Conservation (phyloP, 2,329 filamentous ascomycete species). For the Exophiala dermatitidis region DNA sequence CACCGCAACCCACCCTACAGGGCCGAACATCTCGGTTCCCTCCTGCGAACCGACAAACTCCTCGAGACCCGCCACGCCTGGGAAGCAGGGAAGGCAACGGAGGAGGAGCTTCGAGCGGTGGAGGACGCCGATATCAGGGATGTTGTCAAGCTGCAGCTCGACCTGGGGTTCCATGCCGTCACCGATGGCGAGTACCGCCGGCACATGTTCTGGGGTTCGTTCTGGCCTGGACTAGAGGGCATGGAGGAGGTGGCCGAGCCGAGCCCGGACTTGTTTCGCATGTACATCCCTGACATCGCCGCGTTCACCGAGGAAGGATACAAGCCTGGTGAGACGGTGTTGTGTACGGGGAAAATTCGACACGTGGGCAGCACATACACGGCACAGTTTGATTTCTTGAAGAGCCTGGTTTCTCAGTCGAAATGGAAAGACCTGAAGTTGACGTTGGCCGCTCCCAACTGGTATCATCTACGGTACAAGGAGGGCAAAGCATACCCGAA, state of each 20-base stretch:
- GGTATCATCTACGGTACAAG: constrained; percentile 53
- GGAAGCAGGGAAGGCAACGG: constrained; percentile 48
- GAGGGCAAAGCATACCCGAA: constrained; percentile 44
- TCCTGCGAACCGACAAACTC: constrained; percentile 58
- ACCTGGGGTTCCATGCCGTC: constrained; percentile 56
- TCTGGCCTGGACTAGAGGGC: constrained; percentile 42
- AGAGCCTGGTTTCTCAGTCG: constrained; percentile 48
- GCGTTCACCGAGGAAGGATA: constrained; percentile 48
- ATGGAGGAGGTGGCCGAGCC: constrained; percentile 43
- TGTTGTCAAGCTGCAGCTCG: constrained; percentile 57
- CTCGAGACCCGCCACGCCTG: constrained; percentile 53
- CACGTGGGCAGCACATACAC: constrained; percentile 39
- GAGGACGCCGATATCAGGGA: constrained; percentile 61
- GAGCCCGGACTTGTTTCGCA: constrained; percentile 42
- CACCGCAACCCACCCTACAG: constrained; percentile 52
- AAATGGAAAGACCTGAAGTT: constrained; percentile 55
- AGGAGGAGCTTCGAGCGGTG: constrained; percentile 51
- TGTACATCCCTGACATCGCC: constrained; percentile 49
- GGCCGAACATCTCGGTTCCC: constrained; percentile 64
- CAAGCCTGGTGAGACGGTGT: constrained; percentile 44
- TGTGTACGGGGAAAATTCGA: constrained; percentile 46
- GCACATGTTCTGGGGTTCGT: constrained; percentile 45
- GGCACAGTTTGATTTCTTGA: constrained; percentile 49
- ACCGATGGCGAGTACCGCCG: constrained; percentile 62
- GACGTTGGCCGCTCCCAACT: constrained; percentile 53